These are phyloP conservation scores for Datura wrightii DNA, from an alignment of 257 asterid genomes.

Conservation along the genomic window DNA sequence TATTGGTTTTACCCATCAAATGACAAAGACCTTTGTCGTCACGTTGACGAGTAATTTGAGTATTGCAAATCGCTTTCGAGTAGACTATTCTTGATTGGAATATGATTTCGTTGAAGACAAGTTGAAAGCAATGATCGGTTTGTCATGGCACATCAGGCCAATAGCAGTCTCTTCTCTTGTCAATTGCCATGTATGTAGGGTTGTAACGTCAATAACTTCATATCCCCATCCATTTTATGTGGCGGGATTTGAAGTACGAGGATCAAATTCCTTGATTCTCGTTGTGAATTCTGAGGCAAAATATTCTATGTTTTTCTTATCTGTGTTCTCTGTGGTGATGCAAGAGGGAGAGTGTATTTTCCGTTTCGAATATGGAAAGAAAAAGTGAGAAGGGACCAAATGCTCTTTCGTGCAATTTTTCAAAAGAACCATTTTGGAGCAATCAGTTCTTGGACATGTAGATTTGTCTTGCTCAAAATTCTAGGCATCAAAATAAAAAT, in stretches of 20 bases:
- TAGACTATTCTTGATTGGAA: not conserved
- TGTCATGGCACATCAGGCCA: not conserved
- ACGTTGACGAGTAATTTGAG: not conserved
- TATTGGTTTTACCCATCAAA: not conserved
- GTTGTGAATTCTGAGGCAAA: not conserved
- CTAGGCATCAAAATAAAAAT: conserved; percentile 3
- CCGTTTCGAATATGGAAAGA: not conserved
- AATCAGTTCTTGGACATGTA: not conserved
- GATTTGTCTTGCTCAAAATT: not conserved
- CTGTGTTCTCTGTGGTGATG: not conserved
- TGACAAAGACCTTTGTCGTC: not conserved
- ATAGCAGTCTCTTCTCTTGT: conserved; percentile 1
- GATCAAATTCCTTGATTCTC: not conserved
- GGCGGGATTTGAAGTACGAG: not conserved
- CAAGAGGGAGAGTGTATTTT: not conserved
- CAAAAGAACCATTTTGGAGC: not conserved
- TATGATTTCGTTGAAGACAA: not conserved
- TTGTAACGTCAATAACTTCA: not conserved
- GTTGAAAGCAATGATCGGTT: conserved; percentile 11
- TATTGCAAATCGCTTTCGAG: not conserved
- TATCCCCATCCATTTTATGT: not conserved
- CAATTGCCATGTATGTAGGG: not conserved
- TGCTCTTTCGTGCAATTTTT: not conserved
- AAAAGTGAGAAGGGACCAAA: not conserved
- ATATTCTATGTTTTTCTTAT: not conserved